Percentiles rank a stretch among this genome's conserved stretches.
Evolutionary conservation across 2,329 filamentous ascomycete genomes (phyloP).

Genomic region (Lasiodiplodia gonubiensis): DNA sequence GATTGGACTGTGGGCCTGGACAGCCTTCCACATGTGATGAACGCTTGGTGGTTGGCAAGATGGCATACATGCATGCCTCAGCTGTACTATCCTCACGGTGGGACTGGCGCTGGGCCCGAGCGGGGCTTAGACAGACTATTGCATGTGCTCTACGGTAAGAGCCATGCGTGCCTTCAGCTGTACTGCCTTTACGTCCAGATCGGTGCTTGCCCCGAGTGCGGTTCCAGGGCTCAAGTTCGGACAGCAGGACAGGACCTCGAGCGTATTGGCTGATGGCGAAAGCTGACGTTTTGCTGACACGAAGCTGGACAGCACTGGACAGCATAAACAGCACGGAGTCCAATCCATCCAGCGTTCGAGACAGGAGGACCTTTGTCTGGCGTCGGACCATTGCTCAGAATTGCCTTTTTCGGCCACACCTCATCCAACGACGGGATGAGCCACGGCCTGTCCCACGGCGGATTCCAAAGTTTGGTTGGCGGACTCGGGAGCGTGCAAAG

Average conservation of each 20-base stretch:
- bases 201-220: neutral
- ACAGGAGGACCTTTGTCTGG: neutral
- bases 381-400: neutral
- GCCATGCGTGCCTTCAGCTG: neutral
- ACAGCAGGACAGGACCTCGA: neutral
- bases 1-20: neutral
- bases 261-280: neutral
- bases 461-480: neutral
- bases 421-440: neutral
- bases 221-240: neutral
- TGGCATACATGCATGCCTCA: neutral
- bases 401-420: neutral
- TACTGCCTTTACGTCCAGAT: neutral
- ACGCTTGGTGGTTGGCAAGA: neutral
- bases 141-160: slow-evolving; percentile 34
- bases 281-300: neutral
- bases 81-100: neutral
- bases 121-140: neutral
- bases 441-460: neutral
- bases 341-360: neutral
- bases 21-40: neutral
- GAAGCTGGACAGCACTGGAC: neutral
- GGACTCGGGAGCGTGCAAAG: neutral
- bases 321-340: neutral
- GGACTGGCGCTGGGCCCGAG: neutral